These are phyloP conservation scores for Buddleja alternifolia DNA, from an alignment of 257 asterid species.

Conservation along the genomic window DNA sequence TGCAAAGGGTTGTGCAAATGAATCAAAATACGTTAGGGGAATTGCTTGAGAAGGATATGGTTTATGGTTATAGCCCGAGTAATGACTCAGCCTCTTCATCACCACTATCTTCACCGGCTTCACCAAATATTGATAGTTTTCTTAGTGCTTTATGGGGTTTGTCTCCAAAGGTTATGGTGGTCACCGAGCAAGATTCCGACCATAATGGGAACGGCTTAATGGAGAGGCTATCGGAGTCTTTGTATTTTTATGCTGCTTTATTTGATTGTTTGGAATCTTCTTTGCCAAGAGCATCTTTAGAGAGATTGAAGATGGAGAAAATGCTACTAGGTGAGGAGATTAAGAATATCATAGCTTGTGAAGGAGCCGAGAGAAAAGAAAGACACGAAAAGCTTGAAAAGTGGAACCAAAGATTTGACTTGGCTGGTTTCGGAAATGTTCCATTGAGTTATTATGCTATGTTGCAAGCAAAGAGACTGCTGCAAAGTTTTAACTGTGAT, in stretches of 20 bases:
- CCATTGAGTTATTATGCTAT: constrained; percentile 83
- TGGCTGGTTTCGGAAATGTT: constrained; percentile 66
- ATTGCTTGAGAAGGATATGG: constrained; percentile 68
- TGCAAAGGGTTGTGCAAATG: constrained; percentile 54
- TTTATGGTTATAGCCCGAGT: constrained; percentile 60
- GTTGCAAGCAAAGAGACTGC: constrained; percentile 81
- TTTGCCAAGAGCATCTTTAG: constrained; percentile 71
- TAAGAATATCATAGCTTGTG: constrained; percentile 82
- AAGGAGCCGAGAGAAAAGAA: constrained; percentile 77
- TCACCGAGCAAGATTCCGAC: constrained; percentile 86
- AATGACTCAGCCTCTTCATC: constrained; percentile 74
- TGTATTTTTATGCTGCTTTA: constrained; percentile 83
- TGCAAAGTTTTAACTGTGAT: constrained; percentile 71
- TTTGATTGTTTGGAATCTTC: constrained; percentile 87
- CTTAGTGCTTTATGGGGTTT: constrained; percentile 71
- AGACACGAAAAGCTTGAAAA: constrained; percentile 91
- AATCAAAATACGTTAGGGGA: constrained; percentile 64
- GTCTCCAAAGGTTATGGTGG: constrained; percentile 85
- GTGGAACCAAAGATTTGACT: constrained; percentile 74
- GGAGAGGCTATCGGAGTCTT: constrained; percentile 86
- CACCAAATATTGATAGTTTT: constrained; percentile 54
- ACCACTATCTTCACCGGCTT: constrained; percentile 46
- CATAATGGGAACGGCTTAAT: constrained; percentile 74
- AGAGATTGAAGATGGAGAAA: constrained; percentile 85
- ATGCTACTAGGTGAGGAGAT: constrained; percentile 87